Evolutionary conservation across 2,329 filamentous ascomycete genomes (phyloP).

Genomic region (Cordyceps javanica): DNA sequence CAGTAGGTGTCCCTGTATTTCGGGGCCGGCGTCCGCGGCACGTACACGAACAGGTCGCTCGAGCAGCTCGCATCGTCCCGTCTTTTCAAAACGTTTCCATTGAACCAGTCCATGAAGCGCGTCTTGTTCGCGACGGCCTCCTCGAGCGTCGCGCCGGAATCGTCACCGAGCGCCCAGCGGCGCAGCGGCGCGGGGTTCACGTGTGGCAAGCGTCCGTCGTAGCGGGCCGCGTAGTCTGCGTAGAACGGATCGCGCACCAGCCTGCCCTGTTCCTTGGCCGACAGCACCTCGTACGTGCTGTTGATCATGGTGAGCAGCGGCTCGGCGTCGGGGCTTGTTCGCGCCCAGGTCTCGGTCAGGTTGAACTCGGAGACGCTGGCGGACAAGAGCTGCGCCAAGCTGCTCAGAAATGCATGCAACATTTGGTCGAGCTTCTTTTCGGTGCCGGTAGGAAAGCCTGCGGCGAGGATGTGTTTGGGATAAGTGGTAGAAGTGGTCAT

Average conservation of each 20-base stretch:
- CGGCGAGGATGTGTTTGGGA: slow-evolving; percentile 25
- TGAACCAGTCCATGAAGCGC: slow-evolving; percentile 40
- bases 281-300: slow-evolving; percentile 29
- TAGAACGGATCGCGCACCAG: slow-evolving; percentile 32
- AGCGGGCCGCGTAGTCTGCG: slow-evolving; percentile 24
- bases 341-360: slow-evolving; percentile 22
- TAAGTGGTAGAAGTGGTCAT: slow-evolving; percentile 25
- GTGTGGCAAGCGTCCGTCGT: slow-evolving; percentile 28
- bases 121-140: slow-evolving; percentile 45
- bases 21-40: slow-evolving; percentile 24
- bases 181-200: slow-evolving; percentile 29
- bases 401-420: slow-evolving; percentile 22
- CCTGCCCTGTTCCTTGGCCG: slow-evolving; percentile 29
- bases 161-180: slow-evolving; percentile 31
- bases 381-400: slow-evolving; percentile 22
- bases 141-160: slow-evolving; percentile 21
- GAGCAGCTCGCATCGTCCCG: slow-evolving; percentile 37
- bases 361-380: slow-evolving; percentile 17
- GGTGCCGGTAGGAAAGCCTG: slow-evolving; percentile 21
- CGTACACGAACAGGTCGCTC: slow-evolving; percentile 42
- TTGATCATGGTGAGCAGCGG: slow-evolving; percentile 23
- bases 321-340: slow-evolving; percentile 14
- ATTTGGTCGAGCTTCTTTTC: slow-evolving; percentile 16
- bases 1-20: slow-evolving; percentile 29
- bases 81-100: slow-evolving; percentile 36